Evolutionary conservation across 148 eudicot species (phyloP).

Genomic region (Arctostaphylos glauca): DNA sequence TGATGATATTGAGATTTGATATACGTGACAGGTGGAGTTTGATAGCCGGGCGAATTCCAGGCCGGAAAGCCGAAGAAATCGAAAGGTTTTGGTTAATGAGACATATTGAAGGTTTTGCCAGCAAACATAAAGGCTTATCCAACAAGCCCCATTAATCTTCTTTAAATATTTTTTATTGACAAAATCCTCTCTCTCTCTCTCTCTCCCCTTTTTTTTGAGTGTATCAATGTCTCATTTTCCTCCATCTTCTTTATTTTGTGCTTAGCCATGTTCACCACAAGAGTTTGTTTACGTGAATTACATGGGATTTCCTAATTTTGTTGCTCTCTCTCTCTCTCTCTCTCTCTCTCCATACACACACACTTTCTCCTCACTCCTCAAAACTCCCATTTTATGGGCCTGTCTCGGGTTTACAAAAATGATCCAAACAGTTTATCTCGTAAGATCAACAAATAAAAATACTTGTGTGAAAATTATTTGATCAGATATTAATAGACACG

Average conservation of each 20-base stretch:
- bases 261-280: background rate
- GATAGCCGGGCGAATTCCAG: conserved; percentile 55
- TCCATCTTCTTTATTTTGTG: background rate
- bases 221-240: background rate
- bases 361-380: too few species aligned
- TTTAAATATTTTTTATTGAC: background rate
- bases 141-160: background rate
- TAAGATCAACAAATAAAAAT: too few species aligned
- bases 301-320: background rate
- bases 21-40: conserved; percentile 35
- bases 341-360: background rate
- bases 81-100: conserved; percentile 55
- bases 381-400: too few species aligned
- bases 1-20: background rate
- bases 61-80: conserved; percentile 50
- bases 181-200: background rate
- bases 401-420: too few species aligned
- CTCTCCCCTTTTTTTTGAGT: background rate
- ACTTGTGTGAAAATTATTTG: too few species aligned
- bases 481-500: too few species aligned
- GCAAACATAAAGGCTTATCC: conserved; percentile 3
- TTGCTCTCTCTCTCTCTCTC: background rate
- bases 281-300: background rate
- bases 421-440: too few species aligned
- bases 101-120: conserved; percentile 27